These are phyloP conservation scores for Neofusicoccum ribis DNA, from an alignment of 2,329 filamentous ascomycete species.

Conservation along the genomic window DNA sequence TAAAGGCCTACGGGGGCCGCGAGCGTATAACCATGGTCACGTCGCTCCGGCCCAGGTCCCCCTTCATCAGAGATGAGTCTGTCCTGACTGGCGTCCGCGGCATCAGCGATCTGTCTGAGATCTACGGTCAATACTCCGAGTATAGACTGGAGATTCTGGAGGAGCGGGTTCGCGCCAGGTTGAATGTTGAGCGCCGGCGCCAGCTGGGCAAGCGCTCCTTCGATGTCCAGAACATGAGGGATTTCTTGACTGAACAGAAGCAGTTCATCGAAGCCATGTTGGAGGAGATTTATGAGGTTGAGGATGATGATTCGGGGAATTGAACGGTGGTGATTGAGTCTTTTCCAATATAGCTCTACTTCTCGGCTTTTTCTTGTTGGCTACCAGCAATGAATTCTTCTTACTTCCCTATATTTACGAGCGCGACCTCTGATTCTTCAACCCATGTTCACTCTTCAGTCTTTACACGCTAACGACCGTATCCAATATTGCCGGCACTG, in stretches of 20 bases:
- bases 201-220: constrained; percentile 18
- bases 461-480: too few species aligned
- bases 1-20: constrained; percentile 41
- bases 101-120: constrained; percentile 40
- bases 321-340: not conserved
- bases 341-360: too few species aligned
- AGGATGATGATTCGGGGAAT: not conserved
- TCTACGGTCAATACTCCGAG: constrained; percentile 41
- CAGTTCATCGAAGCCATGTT: constrained; percentile 31
- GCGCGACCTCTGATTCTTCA: too few species aligned
- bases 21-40: constrained; percentile 52
- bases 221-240: constrained; percentile 30
- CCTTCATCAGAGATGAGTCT: constrained; percentile 43
- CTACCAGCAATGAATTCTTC: too few species aligned
- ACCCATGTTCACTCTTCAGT: too few species aligned
- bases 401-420: too few species aligned
- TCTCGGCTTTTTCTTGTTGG: too few species aligned
- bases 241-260: constrained; percentile 34
- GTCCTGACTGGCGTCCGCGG: constrained; percentile 38
- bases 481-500: too few species aligned
- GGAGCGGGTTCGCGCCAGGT: constrained; percentile 35
- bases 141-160: constrained; percentile 43
- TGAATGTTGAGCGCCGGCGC: constrained; percentile 26
- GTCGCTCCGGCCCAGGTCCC: constrained; percentile 45
- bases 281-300: not conserved